These are phyloP conservation scores for Helotiales sp. DNA, from an alignment of 2,329 filamentous ascomycete genomes.

Conservation along the genomic window DNA sequence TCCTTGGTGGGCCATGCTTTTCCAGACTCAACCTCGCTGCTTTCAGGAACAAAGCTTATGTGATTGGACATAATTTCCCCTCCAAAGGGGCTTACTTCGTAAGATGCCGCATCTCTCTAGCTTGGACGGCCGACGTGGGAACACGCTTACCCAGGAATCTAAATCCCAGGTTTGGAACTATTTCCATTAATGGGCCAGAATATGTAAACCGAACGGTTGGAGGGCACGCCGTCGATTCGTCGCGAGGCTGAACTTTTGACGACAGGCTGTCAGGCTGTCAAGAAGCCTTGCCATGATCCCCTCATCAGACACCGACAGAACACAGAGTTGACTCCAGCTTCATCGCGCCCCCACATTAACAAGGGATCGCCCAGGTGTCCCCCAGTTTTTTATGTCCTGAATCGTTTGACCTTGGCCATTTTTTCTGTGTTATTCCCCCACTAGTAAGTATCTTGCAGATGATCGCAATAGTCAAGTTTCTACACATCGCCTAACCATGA, in stretches of 20 bases:
- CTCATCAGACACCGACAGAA: not conserved
- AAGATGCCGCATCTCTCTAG: not conserved
- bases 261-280: not conserved
- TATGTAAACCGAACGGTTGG: not conserved
- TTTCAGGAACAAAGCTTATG: not conserved
- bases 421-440: not conserved
- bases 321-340: not conserved
- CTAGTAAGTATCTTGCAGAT: not conserved
- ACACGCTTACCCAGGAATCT: not conserved
- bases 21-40: not conserved
- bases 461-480: not conserved
- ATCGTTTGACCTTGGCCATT: not conserved
- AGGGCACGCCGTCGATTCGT: not conserved
- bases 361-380: not conserved
- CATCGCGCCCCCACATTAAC: not conserved
- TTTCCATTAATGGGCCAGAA: not conserved
- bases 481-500: not conserved
- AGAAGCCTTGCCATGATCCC: not conserved
- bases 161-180: not conserved
- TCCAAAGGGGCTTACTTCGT: not conserved
- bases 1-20: constrained; percentile 6
- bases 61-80: constrained; percentile 8
- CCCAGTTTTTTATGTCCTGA: not conserved
- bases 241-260: constrained; percentile 6
- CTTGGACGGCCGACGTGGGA: not conserved